Base-by-base conservation (phyloP, 2,329 filamentous ascomycete genomes). In the Colletotrichum sojae region DNA sequence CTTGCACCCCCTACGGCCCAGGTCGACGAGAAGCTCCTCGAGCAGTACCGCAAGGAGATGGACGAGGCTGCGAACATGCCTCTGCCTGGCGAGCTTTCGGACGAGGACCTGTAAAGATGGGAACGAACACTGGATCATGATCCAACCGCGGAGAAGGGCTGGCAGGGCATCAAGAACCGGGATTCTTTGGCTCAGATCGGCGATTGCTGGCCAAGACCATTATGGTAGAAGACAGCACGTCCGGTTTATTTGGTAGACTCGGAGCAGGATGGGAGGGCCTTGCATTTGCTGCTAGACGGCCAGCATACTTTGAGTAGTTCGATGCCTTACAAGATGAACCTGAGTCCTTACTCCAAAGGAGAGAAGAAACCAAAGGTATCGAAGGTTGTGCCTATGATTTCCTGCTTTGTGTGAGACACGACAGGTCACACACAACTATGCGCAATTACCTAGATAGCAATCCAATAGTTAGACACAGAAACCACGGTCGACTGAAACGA, bases 41-140 rank as follows among this genome's bases (percentile, higher is more conserved):
- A 89, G 76, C 83, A 94, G 85, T 97, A 97, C 88, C 86, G 92
- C 83, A 86, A 92, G 83, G 96, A 99, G 88, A 97, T 99, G 94
- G 83, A 89, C 71, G 88, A 87, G 58, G 96, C 96, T 73, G 90
- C 92, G 72, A 76, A 87, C 73, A 90, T 92, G 90, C 94, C 96
- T 78, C 93, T 99, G 77, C 96, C 96, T 75, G 95, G 94, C 79
- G 96, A 98, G 89, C 93, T 97, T 74, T 95, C 97, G 76, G 90
- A 94, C 74, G 89, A 91, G 71, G 86, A 89, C 79, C 81, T 89
- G 82, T 89, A 87, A 85, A 83, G 43, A 66, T 60, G 52, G 66
- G 55, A 43, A 52, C 56, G 36, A 51, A 25, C 22, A 25, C 36
- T 48, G 66, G 62, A 66, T 57, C 22, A 69, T 60, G 49, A 8